These are phyloP conservation scores for Agroathelia rolfsii DNA, from an alignment of 1,284 basidiomycete species.

Conservation along the genomic window DNA sequence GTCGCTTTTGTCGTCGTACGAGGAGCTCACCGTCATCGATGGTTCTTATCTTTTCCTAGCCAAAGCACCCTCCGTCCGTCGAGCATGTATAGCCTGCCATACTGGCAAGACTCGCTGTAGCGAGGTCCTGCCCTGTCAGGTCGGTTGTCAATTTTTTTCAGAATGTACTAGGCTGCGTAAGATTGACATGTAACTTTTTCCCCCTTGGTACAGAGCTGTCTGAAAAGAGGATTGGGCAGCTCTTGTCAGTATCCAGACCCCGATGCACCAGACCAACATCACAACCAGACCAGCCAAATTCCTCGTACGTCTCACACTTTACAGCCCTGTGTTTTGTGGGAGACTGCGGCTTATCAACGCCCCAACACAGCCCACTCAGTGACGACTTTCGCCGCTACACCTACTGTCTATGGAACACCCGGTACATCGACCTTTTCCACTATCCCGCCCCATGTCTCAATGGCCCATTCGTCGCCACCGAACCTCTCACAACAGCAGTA, in stretches of 20 bases:
- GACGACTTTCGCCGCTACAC: slow-evolving; percentile 29
- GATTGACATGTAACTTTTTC: slow-evolving; percentile 9
- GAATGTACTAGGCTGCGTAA: slow-evolving; percentile 8
- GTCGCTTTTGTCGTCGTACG: too few relatives aligned
- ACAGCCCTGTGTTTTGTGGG: too few relatives aligned
- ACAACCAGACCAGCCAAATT: slow-evolving; percentile 35
- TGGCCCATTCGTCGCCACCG: slow-evolving; percentile 25
- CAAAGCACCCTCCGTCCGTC: slow-evolving; percentile 66
- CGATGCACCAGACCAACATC: slow-evolving; percentile 44
- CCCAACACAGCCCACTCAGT: slow-evolving; percentile 18
- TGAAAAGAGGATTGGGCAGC: slow-evolving; percentile 62
- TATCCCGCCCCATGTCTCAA: slow-evolving; percentile 15
- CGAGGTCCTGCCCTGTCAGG: slow-evolving; percentile 70
- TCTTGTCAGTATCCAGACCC: slow-evolving; percentile 70
- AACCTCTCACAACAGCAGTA: slow-evolving; percentile 60
- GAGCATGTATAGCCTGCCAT: slow-evolving; percentile 71
- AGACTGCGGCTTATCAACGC: slow-evolving; percentile 9
- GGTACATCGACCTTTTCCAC: slow-evolving; percentile 8
- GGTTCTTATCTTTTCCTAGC: slow-evolving; percentile 38
- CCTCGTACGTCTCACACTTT: slow-evolving; percentile 23
- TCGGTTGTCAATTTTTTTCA: slow-evolving; percentile 19
- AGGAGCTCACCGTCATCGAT: too few relatives aligned
- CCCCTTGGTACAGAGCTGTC: slow-evolving; percentile 71
- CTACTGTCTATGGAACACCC: slow-evolving; percentile 25
- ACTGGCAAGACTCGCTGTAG: slow-evolving; percentile 71